phyloP scores from a whole-genome alignment of 192 early-diverging fungal species.

The Mortierella hygrophila region DNA sequence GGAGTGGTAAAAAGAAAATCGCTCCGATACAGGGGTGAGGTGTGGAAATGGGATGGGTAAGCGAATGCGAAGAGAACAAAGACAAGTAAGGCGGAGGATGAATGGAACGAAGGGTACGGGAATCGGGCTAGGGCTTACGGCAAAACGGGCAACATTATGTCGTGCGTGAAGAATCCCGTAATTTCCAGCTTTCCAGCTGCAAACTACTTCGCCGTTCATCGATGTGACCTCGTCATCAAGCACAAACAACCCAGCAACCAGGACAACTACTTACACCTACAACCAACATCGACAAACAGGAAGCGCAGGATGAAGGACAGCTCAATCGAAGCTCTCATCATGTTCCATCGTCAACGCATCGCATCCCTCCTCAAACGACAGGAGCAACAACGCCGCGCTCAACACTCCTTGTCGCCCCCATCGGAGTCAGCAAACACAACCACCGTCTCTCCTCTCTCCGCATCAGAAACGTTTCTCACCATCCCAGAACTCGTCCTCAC shows the following conservation, averaged over 20 bases:
- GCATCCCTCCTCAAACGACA: constrained; percentile 8
- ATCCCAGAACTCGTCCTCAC: constrained; percentile 16
- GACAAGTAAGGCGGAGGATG: no score
- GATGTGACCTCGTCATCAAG: background rate
- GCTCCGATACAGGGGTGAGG: no score
- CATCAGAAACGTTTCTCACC: background rate
- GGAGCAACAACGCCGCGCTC: background rate
- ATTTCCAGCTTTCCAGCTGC: no score
- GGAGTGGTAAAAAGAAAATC: no score
- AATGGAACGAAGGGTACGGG: no score
- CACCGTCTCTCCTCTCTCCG: background rate
- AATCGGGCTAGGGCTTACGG: no score
- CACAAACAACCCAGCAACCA: background rate
- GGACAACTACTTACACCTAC: background rate
- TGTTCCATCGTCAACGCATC: constrained; percentile 15
- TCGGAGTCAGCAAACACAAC: no score
- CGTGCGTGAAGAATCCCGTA: no score
- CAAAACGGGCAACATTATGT: no score
- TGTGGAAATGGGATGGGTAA: no score
- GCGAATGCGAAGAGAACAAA: no score
- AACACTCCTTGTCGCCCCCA: background rate
- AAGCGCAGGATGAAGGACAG: background rate
- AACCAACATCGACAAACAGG: background rate
- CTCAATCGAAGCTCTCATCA: constrained; percentile 7
- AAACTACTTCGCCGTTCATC: no score